Percentiles rank a stretch among this genome's conserved stretches.
phyloP scores from a whole-genome alignment of 257 asterid species.

The Solanum habrochaites region DNA sequence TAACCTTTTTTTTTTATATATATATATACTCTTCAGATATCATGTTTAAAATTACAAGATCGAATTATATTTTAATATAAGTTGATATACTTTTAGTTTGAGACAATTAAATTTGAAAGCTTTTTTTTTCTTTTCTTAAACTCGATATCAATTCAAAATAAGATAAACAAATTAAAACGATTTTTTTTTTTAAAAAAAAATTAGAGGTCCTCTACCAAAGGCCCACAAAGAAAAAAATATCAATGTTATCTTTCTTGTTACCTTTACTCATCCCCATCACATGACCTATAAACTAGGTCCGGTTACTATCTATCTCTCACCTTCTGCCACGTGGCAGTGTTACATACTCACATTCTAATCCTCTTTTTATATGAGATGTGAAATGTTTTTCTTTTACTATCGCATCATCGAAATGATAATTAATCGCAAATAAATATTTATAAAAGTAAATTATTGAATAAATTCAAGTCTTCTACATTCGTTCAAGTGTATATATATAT shows the following conservation, averaged over 20 bases:
- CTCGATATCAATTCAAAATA: rapidly evolving
- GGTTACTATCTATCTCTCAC: background rate
- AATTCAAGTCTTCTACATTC: background rate
- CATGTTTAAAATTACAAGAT: too few relatives aligned
- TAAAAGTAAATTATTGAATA: background rate
- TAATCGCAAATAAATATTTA: background rate
- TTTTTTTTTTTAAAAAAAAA: too few relatives aligned
- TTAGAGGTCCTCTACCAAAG: background rate
- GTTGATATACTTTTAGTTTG: too few relatives aligned
- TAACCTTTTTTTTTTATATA: background rate
- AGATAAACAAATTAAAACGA: background rate
- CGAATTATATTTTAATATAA: too few relatives aligned
- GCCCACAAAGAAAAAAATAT: background rate
- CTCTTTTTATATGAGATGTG: background rate
- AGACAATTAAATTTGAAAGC: rapidly evolving
- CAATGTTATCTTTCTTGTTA: background rate
- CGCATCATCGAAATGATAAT: background rate
- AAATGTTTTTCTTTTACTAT: background rate
- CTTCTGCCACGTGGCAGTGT: slow-evolving; percentile 1
- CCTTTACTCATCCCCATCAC: background rate
- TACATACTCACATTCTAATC: background rate
- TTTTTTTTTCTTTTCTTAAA: too few relatives aligned
- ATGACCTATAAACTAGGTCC: background rate
- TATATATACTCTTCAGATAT: too few relatives aligned
- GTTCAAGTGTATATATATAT: background rate